A percentile compares a stretch with the other conserved stretches of the same genome.
phyloP scores from a whole-genome alignment of 2,329 filamentous ascomycete genomes.

The Hypoxylon sp. region DNA sequence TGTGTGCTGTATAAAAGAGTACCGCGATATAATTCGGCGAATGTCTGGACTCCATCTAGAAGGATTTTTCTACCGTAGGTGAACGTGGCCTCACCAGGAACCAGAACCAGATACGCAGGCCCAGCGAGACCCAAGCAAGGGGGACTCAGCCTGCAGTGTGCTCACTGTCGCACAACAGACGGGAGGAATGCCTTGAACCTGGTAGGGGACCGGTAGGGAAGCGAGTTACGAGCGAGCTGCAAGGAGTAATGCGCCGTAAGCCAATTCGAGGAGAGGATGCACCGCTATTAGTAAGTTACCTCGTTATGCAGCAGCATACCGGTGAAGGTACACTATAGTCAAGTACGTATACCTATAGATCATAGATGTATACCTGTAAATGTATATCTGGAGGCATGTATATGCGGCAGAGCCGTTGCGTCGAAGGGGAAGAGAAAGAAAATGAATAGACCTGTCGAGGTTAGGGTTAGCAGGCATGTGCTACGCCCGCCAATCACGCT shows the following conservation, averaged over 20 bases:
- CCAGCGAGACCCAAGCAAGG: conserved; percentile 8
- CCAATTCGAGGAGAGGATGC: neutral
- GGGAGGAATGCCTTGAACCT: neutral
- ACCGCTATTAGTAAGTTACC: conserved; percentile 1
- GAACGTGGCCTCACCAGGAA: conserved; percentile 22
- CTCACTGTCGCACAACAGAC: conserved; percentile 22
- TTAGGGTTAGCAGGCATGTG: too few species aligned
- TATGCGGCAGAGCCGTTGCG: too few species aligned
- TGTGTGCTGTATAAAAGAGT: too few species aligned
- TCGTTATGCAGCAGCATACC: conserved; percentile 20
- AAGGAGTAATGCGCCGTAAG: conserved; percentile 7
- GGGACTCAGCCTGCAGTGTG: conserved; percentile 16
- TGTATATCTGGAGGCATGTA: too few species aligned
- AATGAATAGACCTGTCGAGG: too few species aligned
- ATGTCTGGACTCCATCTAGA: conserved; percentile 13
- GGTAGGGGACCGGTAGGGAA: neutral
- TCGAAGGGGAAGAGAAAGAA: too few species aligned
- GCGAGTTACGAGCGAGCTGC: neutral
- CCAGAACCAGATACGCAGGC: conserved; percentile 11
- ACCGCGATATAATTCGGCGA: neutral
- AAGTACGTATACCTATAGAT: too few species aligned
- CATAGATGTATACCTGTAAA: too few species aligned
- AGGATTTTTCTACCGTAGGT: conserved; percentile 7
- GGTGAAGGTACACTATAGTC: too few species aligned
- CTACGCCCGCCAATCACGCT: conserved; percentile 2